A percentile compares a stretch with the other conserved stretches of the same genome.
Evolutionary conservation across 805 yeast species (phyloP).

Genomic region (Barnettozyma salicaria): DNA sequence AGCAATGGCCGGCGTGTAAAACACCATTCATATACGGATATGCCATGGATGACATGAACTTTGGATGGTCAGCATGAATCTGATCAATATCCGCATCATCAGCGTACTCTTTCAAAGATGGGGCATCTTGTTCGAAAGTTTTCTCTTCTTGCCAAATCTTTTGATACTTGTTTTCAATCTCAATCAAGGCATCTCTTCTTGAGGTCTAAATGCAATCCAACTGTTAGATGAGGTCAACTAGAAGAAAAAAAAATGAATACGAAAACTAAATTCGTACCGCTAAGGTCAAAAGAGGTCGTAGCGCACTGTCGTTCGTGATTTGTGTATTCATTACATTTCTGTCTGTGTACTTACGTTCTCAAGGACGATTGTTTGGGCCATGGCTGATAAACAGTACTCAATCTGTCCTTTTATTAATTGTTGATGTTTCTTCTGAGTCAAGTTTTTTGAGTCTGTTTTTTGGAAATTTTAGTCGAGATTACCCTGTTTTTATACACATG

Average conservation of each 20-base stretch:
- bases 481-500: too few species aligned
- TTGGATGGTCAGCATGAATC: constrained; percentile 74
- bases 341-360: constrained; percentile 30
- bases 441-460: too few species aligned
- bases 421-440: too few species aligned
- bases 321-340: not conserved
- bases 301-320: not conserved
- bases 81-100: constrained; percentile 54
- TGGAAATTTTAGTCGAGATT: too few species aligned
- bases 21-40: constrained; percentile 99
- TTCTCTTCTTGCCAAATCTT: constrained; percentile 81
- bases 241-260: not conserved
- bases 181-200: constrained; percentile 91
- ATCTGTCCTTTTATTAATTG: too few species aligned
- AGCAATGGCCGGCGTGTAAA: constrained; percentile 94
- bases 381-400: constrained; percentile 1
- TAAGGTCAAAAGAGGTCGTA: too few species aligned
- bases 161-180: constrained; percentile 84
- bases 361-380: constrained; percentile 32
- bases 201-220: constrained; percentile 50
- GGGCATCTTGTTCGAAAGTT: constrained; percentile 84
- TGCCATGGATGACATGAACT: constrained; percentile 90
- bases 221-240: not conserved
- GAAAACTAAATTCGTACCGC: too few species aligned
- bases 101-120: constrained; percentile 60